These are phyloP conservation scores for Huntiella savannae DNA, from an alignment of 2,329 filamentous ascomycete species.

Conservation along the genomic window DNA sequence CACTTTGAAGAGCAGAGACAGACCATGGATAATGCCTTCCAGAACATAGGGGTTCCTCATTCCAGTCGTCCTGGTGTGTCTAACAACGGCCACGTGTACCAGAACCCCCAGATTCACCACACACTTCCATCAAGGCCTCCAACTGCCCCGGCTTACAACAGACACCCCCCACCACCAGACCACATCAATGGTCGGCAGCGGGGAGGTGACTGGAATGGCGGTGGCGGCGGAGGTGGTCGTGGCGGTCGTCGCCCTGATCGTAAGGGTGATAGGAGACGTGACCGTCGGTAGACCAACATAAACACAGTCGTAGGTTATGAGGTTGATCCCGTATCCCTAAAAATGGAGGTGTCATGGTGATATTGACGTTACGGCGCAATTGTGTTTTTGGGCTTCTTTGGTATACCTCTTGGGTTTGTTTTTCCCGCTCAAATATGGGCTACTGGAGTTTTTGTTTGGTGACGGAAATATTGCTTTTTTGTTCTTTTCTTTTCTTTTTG, in stretches of 20 bases:
- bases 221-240: not conserved
- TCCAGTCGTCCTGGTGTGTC: not conserved
- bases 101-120: not conserved
- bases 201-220: not conserved
- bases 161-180: conserved; percentile 8
- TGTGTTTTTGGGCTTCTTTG: no score
- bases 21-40: conserved; percentile 5
- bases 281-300: not conserved
- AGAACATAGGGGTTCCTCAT: not conserved
- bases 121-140: conserved; percentile 7
- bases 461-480: not conserved
- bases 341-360: no score
- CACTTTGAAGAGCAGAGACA: conserved; percentile 11
- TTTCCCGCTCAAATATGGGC: no score
- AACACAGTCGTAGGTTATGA: no score
- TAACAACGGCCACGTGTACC: not conserved
- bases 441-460: no score
- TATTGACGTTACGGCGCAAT: no score
- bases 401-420: no score
- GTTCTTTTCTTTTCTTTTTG: not conserved
- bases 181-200: not conserved
- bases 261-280: conserved; percentile 10
- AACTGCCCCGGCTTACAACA: not conserved
- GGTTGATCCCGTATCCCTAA: no score
- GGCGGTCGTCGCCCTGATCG: not conserved